Evolutionary conservation across 192 early-diverging fungal genomes (phyloP), one percentile per base, ranked within the genome.

Genomic region (Rhizoclosmatium globosum): DNA sequence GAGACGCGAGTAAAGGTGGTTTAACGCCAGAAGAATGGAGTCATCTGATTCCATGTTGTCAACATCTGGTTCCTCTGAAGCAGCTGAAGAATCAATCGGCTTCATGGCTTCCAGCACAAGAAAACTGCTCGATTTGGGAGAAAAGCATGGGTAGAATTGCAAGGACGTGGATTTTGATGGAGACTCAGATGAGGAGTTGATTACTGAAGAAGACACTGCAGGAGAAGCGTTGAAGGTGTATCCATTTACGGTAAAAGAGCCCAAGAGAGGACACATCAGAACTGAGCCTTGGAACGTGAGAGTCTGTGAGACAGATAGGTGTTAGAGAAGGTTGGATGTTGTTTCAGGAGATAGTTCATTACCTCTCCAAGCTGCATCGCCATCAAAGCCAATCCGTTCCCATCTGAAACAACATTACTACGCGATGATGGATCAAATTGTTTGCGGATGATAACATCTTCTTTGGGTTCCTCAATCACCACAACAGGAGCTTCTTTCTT

Each of bases 241-340:
- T 7, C 50, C 50, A 39, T 67, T 59, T 13, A 87, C 62, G 3
- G 71, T n/a, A 6, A 84, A 39, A 15, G 60, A 58, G 19, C 86
- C 86, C 19, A 31, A 23, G 19, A 87, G 45, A 13, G 76, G 61
- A 42, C 74, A 74, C 38, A 85, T 41, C 38, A 75, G 59, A 7
- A 81, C 85, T 4, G 81, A 43, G 0, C 86, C 86, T 11, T 84
- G 82, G 59, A 87, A 86, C 48, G 69, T 73, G 42, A 86, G 17
- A 21, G 15, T 75, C 81, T 83, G 39, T 39, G 15, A 44, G 39
- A 67, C 3, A n/a, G 23, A 15, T 19, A 59, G 11, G 9, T 41
- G 13, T 19, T 42, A 38, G 50, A 23, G 11, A 65, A 13, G 64
- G 31, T 31, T 31, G 31, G 31, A 31, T 31, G 31, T 31, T 65